Evolutionary conservation across 495 filamentous ascomycete genomes (phyloP), one percentile per base, ranked within the genome.

Genomic region (Penicillium paxilli): DNA sequence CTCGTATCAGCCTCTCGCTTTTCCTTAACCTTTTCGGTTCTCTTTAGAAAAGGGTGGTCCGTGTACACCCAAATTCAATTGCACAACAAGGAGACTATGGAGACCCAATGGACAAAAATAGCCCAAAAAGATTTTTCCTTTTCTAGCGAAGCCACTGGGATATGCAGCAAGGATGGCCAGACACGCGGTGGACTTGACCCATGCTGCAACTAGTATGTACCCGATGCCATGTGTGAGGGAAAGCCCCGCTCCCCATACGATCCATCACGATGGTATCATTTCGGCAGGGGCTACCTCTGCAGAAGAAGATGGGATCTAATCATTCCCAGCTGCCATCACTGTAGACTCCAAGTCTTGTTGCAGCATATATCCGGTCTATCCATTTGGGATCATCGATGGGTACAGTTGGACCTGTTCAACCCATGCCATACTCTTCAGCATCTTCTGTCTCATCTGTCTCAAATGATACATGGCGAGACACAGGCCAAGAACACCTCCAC

Each of bases 51-150:
- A 26, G 7, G 19, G 47, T 53, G 41, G 44, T 33, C 53, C 38
- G 58, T 52, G 41, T 16, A 20, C 17, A 50, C 41, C 30, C 55
- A 49, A 44, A 28, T 49, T 47, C 28, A 40, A 24, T 19, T 45
- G 47, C 28, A 21, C 49, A 32, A 40, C 24, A 32, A 49, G 50
- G 38, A 38, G 32, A 33, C 44, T 20, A 22, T 9, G 7, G 35
- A 52, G 19, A 47, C 26, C 42, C 32, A 48, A 42, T 26, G 41
- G 25, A 52, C 62, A 57, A 65, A 62, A 63, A 59, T 66, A 64
- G 56, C 50, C n/a, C 8, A 49, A 52, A 49, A 52, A 44, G 20
- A 24, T 49, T 50, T 48, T 47, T 52, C 32, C 28, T 55, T 52
- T 51, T 35, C 49, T 23, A 44, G 46, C 23, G 33, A 47, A 28